Percentiles rank a stretch among this genome's conserved stretches.
Conservation (phyloP, 805 yeast species). For the Yamadazyma nakazawae region DNA sequence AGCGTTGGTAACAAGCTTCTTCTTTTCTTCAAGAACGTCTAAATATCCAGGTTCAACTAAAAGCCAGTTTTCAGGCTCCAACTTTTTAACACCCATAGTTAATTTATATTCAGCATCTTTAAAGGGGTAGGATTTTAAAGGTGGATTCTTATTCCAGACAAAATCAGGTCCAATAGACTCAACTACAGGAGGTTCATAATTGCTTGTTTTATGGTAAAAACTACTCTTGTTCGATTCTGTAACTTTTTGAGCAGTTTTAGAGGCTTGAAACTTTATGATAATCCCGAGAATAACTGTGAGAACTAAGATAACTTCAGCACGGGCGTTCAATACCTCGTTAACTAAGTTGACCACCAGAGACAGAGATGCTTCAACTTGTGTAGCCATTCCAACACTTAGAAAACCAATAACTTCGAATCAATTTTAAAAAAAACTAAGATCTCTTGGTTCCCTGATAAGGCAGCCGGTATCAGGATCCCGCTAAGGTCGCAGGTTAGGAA, state of each 20-base stretch:
- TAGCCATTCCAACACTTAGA: neutral
- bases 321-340: neutral
- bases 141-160: constrained; percentile 22
- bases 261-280: neutral
- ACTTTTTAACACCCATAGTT: constrained; percentile 56
- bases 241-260: neutral
- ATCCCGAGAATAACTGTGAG: neutral
- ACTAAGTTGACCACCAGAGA: neutral
- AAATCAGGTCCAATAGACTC: constrained; percentile 21
- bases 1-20: constrained; percentile 24
- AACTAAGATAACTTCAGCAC: neutral
- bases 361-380: neutral
- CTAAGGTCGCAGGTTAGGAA: too few species aligned
- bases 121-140: constrained; percentile 46
- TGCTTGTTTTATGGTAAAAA: constrained; percentile 5
- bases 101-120: constrained; percentile 56
- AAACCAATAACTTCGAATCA: too few species aligned
- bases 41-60: constrained; percentile 36
- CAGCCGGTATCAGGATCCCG: too few species aligned
- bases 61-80: constrained; percentile 40
- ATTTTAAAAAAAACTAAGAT: too few species aligned
- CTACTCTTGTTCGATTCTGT: neutral
- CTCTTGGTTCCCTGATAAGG: too few species aligned
- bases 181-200: constrained; percentile 13
- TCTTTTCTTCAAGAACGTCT: constrained; percentile 24